phyloP scores from a whole-genome alignment of 1,284 basidiomycete genomes.

The Ceraceosorus bombacis region DNA sequence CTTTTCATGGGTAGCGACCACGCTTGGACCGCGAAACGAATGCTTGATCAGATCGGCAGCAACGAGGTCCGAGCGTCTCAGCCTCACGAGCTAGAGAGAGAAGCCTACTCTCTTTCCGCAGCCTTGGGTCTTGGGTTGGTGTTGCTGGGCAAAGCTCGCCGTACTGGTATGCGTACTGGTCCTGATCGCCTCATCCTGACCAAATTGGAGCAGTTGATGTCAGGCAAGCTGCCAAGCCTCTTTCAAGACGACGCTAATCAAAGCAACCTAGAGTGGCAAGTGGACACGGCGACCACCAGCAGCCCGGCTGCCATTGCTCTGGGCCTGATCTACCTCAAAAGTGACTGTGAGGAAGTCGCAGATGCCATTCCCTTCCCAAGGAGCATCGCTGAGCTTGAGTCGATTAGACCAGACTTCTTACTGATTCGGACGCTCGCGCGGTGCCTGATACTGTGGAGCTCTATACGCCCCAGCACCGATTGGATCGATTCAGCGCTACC shows the following conservation, averaged over 20 bases:
- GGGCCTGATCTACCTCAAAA: constrained; percentile 84
- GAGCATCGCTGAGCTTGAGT: constrained; percentile 68
- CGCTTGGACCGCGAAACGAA: constrained; percentile 82
- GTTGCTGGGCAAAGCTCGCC: constrained; percentile 67
- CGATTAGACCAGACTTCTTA: constrained; percentile 78
- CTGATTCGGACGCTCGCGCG: constrained; percentile 71
- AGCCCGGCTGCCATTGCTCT: constrained; percentile 79
- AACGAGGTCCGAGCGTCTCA: constrained; percentile 70
- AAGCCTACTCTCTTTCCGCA: constrained; percentile 82
- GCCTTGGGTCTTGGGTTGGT: constrained; percentile 89
- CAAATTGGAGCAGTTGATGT: constrained; percentile 6
- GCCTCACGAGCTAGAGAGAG: constrained; percentile 52
- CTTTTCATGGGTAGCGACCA: constrained; percentile 81
- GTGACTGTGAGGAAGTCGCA: constrained; percentile 72
- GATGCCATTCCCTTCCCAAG: constrained; percentile 75
- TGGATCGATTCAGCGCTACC: constrained; percentile 78
- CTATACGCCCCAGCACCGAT: constrained; percentile 62
- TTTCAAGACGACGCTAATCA: constrained; percentile 6
- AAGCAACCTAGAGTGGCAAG: constrained; percentile 3
- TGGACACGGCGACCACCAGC: constrained; percentile 50
- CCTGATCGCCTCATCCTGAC: constrained; percentile 24
- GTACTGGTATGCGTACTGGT: constrained; percentile 28
- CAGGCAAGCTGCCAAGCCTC: constrained; percentile 6
- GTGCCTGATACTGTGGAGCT: constrained; percentile 79
- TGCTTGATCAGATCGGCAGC: constrained; percentile 73